A percentile compares a stretch with the other conserved stretches of the same genome.
Conservation (phyloP, 2,329 filamentous ascomycete genomes). For the Botrytis byssoidea region DNA sequence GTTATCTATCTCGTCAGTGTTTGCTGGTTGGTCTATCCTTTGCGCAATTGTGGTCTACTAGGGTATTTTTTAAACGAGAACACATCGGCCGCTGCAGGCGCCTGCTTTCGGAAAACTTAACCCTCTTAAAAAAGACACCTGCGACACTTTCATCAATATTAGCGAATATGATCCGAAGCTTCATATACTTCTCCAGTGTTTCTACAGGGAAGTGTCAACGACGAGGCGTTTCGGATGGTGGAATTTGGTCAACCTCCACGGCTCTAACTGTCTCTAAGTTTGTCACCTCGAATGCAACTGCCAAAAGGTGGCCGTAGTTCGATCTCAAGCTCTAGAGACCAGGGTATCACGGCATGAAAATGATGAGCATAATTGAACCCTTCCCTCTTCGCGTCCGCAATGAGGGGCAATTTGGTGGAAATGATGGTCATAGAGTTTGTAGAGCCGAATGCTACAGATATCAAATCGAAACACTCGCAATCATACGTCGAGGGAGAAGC, state of each 20-base stretch:
- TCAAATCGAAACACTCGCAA: constrained; percentile 16
- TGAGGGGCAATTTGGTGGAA: constrained; percentile 13
- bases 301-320: constrained; percentile 17
- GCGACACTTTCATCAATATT: constrained; percentile 16
- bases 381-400: not conserved
- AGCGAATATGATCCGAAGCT: constrained; percentile 17
- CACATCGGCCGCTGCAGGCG: constrained; percentile 21
- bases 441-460: constrained; percentile 11
- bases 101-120: constrained; percentile 18
- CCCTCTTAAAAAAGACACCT: constrained; percentile 8
- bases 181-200: constrained; percentile 16
- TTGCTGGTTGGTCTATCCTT: constrained; percentile 16
- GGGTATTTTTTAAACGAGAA: constrained; percentile 17
- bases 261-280: constrained; percentile 2
- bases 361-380: constrained; percentile 10
- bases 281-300: constrained; percentile 6
- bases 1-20: constrained; percentile 8
- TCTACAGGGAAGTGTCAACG: constrained; percentile 13
- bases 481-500: constrained; percentile 10
- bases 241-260: constrained; percentile 8
- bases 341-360: constrained; percentile 18
- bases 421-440: not conserved
- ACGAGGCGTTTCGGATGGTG: constrained; percentile 10
- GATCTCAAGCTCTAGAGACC: constrained; percentile 7
- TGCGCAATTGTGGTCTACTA: constrained; percentile 19